These are phyloP conservation scores for Trichoderma sp. DNA, from an alignment of 2,329 filamentous ascomycete genomes.

Conservation along the genomic window DNA sequence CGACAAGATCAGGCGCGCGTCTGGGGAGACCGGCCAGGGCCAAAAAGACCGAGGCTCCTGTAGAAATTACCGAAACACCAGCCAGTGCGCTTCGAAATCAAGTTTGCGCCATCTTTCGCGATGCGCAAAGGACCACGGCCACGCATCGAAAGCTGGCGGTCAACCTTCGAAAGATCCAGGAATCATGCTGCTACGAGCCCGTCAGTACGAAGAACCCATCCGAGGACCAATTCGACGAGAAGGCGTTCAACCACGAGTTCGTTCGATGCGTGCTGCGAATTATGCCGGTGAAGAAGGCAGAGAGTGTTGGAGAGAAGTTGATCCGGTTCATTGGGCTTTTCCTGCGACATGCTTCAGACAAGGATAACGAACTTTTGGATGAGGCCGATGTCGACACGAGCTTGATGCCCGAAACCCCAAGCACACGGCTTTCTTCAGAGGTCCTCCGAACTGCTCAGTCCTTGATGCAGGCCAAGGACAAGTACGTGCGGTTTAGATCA, in stretches of 20 bases:
- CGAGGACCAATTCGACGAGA: slow-evolving; percentile 73
- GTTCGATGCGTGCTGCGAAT: slow-evolving; percentile 78
- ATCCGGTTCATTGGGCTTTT: slow-evolving; percentile 89
- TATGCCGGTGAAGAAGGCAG: slow-evolving; percentile 88
- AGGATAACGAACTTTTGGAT: slow-evolving; percentile 68
- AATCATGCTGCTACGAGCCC: slow-evolving; percentile 72
- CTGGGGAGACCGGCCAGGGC: slow-evolving; percentile 48
- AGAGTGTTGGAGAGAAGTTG: slow-evolving; percentile 81
- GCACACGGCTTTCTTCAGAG: slow-evolving; percentile 71
- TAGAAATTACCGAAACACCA: slow-evolving; percentile 75
- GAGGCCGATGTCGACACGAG: slow-evolving; percentile 68
- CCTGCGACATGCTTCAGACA: slow-evolving; percentile 69
- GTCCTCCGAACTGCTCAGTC: slow-evolving; percentile 74
- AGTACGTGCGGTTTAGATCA: slow-evolving; percentile 83
- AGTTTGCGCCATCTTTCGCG: slow-evolving; percentile 71
- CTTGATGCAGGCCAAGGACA: slow-evolving; percentile 85
- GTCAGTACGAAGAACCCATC: slow-evolving; percentile 52
- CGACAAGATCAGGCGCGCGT: slow-evolving; percentile 49
- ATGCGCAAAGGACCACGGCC: slow-evolving; percentile 86
- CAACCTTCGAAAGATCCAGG: slow-evolving; percentile 85
- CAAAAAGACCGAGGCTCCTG: slow-evolving; percentile 54
- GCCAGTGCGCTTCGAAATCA: slow-evolving; percentile 71
- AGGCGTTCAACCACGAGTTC: slow-evolving; percentile 86
- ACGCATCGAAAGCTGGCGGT: slow-evolving; percentile 89
- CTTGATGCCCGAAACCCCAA: slow-evolving; percentile 79